phyloP scores from a whole-genome alignment of 2,329 filamentous ascomycete species.

The Exophiala sp. region DNA sequence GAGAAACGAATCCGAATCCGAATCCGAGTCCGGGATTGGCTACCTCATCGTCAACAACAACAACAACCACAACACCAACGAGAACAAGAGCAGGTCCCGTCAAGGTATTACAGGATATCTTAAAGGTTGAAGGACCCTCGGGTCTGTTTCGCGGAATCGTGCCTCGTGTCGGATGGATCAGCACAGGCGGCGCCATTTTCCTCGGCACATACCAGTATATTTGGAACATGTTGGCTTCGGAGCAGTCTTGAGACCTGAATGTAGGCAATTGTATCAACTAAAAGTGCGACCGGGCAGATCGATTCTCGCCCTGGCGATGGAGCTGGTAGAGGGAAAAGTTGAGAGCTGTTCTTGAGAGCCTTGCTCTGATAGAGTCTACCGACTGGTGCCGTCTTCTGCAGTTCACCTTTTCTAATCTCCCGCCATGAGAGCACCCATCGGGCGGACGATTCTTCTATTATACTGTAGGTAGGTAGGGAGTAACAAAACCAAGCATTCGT shows the following conservation, averaged over 20 bases:
- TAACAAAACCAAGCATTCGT: too few species aligned
- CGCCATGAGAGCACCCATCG: too few species aligned
- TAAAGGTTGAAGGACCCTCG: conserved; percentile 43
- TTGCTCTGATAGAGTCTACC: too few species aligned
- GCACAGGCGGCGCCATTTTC: conserved; percentile 88
- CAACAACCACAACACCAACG: neutral
- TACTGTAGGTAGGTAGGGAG: too few species aligned
- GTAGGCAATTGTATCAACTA: neutral
- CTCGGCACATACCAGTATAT: conserved; percentile 77
- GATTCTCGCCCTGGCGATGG: too few species aligned
- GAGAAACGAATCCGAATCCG: conserved; percentile 47
- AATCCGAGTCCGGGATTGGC: neutral
- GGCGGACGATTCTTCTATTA: too few species aligned
- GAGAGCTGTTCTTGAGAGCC: too few species aligned
- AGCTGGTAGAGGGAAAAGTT: too few species aligned
- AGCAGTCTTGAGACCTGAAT: conserved; percentile 4
- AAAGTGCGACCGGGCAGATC: too few species aligned
- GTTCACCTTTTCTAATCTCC: too few species aligned
- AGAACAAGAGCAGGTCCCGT: conserved; percentile 32
- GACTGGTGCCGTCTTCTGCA: too few species aligned
- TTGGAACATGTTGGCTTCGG: conserved; percentile 13
- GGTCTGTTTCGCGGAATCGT: conserved; percentile 53
- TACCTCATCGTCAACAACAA: neutral
- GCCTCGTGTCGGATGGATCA: conserved; percentile 89
- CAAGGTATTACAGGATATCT: conserved; percentile 58